A percentile compares a stretch with the other conserved stretches of the same genome.
Evolutionary conservation across 1,284 basidiomycete genomes (phyloP).

Genomic region (Xerocomus cyaneibrunnescens): DNA sequence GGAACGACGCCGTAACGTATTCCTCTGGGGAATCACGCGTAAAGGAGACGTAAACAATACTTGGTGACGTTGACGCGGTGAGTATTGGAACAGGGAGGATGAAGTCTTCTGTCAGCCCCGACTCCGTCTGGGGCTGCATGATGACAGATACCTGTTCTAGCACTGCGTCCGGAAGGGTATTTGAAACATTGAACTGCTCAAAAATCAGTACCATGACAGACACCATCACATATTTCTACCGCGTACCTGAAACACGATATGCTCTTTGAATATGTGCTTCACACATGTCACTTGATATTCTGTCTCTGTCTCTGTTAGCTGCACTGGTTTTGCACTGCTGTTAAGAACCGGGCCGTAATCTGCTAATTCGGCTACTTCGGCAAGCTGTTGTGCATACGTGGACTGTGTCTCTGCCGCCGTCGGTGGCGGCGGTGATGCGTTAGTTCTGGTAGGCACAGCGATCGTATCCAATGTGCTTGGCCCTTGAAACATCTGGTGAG

Average conservation of each 20-base stretch:
- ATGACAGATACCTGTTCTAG: conserved; percentile 95
- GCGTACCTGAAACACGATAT: conserved; percentile 91
- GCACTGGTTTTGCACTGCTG: conserved; percentile 78
- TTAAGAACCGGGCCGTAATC: conserved; percentile 87
- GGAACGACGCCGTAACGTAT: conserved; percentile 86
- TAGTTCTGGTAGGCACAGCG: conserved; percentile 65
- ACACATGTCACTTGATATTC: conserved; percentile 97
- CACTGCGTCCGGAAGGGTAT: conserved; percentile 98
- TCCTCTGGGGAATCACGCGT: conserved; percentile 75
- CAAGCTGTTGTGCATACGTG: conserved; percentile 82
- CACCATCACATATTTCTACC: neutral
- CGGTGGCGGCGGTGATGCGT: conserved; percentile 64
- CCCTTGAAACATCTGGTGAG: conserved; percentile 43
- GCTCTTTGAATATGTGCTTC: conserved; percentile 96
- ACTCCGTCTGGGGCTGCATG: conserved; percentile 79
- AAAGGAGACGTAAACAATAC: conserved; percentile 92
- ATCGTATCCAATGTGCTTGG: conserved; percentile 84
- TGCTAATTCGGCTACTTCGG: conserved; percentile 84
- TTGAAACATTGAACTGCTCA: conserved; percentile 91
- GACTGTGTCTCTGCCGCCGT: conserved; percentile 84
- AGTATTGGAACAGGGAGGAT: conserved; percentile 85
- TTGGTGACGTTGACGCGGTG: conserved; percentile 68
- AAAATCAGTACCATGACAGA: conserved; percentile 5
- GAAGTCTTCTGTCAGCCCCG: conserved; percentile 88
- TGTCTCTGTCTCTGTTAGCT: conserved; percentile 95